These are phyloP conservation scores for Chlorencoelia australis DNA, from an alignment of 2,329 filamentous ascomycete species.

Conservation along the genomic window DNA sequence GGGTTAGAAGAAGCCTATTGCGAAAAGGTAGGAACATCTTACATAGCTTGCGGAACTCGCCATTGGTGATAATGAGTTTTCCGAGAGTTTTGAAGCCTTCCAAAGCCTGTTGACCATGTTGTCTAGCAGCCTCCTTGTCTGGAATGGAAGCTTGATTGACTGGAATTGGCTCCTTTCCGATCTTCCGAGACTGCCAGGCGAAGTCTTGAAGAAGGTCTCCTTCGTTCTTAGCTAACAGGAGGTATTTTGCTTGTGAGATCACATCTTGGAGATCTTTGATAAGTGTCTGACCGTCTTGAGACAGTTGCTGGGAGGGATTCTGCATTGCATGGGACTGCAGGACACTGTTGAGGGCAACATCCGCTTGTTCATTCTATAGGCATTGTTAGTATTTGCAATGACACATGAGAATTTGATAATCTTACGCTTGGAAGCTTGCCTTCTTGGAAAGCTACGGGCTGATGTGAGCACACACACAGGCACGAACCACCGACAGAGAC, in stretches of 20 bases:
- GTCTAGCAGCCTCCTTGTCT: constrained; percentile 67
- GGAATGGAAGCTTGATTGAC: constrained; percentile 56
- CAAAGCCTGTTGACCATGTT: constrained; percentile 74
- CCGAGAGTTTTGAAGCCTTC: constrained; percentile 83
- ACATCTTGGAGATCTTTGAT: constrained; percentile 70
- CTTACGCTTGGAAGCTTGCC: constrained; percentile 74
- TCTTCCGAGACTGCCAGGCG: constrained; percentile 82
- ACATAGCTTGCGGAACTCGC: constrained; percentile 45
- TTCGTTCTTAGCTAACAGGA: constrained; percentile 88
- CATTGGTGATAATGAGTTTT: constrained; percentile 85
- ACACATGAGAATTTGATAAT: too few relatives aligned
- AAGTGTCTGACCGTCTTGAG: constrained; percentile 69
- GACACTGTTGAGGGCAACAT: constrained; percentile 85
- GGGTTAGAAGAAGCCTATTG: too few relatives aligned
- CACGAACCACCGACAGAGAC: neutral
- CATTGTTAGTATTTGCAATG: constrained; percentile 1
- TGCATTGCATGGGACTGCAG: constrained; percentile 61
- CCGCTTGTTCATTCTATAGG: constrained; percentile 59
- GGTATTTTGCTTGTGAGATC: constrained; percentile 71
- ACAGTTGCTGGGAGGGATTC: constrained; percentile 66
- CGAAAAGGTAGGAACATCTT: constrained; percentile 4
- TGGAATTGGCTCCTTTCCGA: constrained; percentile 52
- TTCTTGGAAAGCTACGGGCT: constrained; percentile 59
- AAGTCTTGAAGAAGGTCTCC: constrained; percentile 94
- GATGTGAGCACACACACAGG: constrained; percentile 16